phyloP scores from a whole-genome alignment of 805 yeast species.

The Yarrowia yakushimensis region DNA sequence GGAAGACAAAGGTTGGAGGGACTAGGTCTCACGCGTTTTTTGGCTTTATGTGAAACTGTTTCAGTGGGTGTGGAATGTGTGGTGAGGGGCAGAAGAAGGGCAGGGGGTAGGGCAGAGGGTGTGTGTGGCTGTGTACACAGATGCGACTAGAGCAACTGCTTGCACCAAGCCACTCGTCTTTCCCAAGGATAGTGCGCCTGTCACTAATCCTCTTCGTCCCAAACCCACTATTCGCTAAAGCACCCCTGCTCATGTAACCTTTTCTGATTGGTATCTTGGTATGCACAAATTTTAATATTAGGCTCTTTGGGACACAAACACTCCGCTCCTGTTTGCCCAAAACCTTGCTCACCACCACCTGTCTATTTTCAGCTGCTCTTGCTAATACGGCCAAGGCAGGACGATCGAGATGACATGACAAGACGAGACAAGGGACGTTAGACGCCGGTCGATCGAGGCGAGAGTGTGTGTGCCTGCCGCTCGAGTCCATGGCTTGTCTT shows the following conservation, averaged over 20 bases:
- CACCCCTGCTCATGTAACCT: conserved; percentile 12
- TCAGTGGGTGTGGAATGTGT: not conserved
- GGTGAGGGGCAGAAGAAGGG: not conserved
- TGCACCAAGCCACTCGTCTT: too few relatives aligned
- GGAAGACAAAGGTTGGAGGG: conserved; percentile 13
- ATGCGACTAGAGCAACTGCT: too few relatives aligned
- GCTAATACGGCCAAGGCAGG: not conserved
- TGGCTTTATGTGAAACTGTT: conserved; percentile 6
- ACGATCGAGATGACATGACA: too few relatives aligned
- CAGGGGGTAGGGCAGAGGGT: not conserved
- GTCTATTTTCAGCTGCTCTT: not conserved
- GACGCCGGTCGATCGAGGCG: too few relatives aligned
- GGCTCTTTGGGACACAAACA: conserved; percentile 17
- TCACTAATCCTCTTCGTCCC: too few relatives aligned
- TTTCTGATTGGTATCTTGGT: conserved; percentile 3
- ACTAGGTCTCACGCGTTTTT: conserved; percentile 8
- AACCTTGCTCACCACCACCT: not conserved
- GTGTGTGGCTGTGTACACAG: too few relatives aligned
- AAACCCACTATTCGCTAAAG: conserved; percentile 3
- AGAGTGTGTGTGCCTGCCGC: too few relatives aligned
- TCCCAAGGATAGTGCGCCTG: too few relatives aligned
- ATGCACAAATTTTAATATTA: not conserved
- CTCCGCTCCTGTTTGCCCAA: conserved; percentile 9
- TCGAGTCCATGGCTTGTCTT: too few relatives aligned
- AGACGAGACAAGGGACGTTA: not conserved